Conservation (phyloP, 2,329 filamentous ascomycete species). For the Fusarium nanum region DNA sequence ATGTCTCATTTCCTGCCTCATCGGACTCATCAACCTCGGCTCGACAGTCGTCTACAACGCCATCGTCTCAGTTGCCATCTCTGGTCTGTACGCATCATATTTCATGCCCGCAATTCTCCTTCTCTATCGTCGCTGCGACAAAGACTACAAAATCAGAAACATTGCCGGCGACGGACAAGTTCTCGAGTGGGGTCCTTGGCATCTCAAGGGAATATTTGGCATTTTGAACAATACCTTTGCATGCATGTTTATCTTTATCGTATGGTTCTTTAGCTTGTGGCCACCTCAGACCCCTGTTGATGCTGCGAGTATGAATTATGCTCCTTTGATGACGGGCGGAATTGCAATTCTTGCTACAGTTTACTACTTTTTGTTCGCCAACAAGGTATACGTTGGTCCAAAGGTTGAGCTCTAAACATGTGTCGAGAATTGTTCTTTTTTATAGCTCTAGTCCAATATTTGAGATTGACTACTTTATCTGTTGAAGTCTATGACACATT, state of each 20-base stretch:
- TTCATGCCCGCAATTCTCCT: constrained; percentile 38
- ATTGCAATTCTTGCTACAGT: constrained; percentile 56
- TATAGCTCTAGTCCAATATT: not conserved
- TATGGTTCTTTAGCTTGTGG: constrained; percentile 67
- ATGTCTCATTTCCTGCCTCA: constrained; percentile 37
- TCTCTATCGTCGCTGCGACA: constrained; percentile 41
- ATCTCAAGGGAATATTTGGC: constrained; percentile 61
- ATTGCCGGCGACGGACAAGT: constrained; percentile 29
- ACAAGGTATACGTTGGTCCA: constrained; percentile 58
- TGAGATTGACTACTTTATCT: not conserved
- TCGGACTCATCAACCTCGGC: constrained; percentile 41
- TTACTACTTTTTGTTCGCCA: constrained; percentile 58
- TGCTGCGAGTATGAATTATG: constrained; percentile 58
- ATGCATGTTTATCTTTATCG: constrained; percentile 62
- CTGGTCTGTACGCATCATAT: constrained; percentile 40
- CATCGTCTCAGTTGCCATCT: constrained; percentile 40
- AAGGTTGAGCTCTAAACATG: constrained; percentile 38
- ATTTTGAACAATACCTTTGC: constrained; percentile 65
- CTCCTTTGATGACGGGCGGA: constrained; percentile 56
- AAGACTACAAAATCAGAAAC: constrained; percentile 37
- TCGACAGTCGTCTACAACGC: constrained; percentile 42
- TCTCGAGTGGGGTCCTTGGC: constrained; percentile 65
- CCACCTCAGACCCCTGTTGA: constrained; percentile 47
- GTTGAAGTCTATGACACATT: not conserved
- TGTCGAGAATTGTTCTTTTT: not conserved